These are phyloP conservation scores for Debaryomyces robertsiae DNA, from an alignment of 1,139 yeast species.

Conservation along the genomic window DNA sequence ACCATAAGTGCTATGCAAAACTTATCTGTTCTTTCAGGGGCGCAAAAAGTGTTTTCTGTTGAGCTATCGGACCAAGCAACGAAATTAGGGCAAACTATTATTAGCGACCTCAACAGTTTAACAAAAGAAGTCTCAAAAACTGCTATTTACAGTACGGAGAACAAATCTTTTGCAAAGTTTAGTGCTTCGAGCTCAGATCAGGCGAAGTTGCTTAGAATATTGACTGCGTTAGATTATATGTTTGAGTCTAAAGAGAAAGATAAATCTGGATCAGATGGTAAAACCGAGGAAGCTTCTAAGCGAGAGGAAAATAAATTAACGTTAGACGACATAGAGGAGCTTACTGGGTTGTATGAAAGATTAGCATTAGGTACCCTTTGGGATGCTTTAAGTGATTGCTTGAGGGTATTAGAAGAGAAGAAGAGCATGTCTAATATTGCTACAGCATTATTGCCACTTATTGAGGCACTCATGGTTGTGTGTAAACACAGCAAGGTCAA, in stretches of 20 bases:
- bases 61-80: conserved; percentile 73
- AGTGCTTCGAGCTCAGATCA: conserved; percentile 86
- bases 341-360: conserved; percentile 64
- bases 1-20: conserved; percentile 84
- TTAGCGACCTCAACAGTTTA: conserved; percentile 57
- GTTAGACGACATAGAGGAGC: conserved; percentile 44
- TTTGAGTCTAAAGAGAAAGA: conserved; percentile 50
- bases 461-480: conserved; percentile 93
- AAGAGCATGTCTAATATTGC: conserved; percentile 62
- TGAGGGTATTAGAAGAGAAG: conserved; percentile 59
- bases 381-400: conserved; percentile 82
- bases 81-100: conserved; percentile 57
- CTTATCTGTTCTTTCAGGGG: conserved; percentile 61
- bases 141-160: conserved; percentile 49
- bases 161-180: conserved; percentile 62
- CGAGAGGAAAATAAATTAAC: conserved; percentile 9
- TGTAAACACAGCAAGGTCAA: conserved; percentile 83
- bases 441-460: conserved; percentile 79
- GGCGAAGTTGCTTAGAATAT: conserved; percentile 77
- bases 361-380: conserved; percentile 79
- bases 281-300: not conserved
- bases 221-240: conserved; percentile 88
- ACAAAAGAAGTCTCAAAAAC: conserved; percentile 46
- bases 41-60: conserved; percentile 64
- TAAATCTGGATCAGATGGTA: conserved; percentile 16